These are phyloP conservation scores for Ceratobasidium sp. DNA, from an alignment of 1,284 basidiomycete species.

Conservation along the genomic window DNA sequence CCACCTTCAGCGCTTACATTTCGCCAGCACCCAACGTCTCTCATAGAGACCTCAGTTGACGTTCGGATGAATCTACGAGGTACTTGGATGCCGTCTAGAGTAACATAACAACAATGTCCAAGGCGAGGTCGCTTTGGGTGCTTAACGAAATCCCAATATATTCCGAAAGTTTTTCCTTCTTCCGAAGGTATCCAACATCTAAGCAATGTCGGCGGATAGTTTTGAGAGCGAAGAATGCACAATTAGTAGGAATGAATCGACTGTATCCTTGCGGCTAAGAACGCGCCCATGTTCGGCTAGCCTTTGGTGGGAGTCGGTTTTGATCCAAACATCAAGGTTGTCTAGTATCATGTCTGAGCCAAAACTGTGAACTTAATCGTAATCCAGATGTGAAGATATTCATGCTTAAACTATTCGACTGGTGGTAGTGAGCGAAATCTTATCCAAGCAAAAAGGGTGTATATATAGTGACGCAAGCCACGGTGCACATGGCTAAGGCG, in stretches of 20 bases:
- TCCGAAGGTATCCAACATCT: slow-evolving; percentile 22
- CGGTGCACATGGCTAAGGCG: no score
- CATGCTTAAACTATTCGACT: no score
- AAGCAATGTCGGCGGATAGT: neutral
- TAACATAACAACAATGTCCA: neutral
- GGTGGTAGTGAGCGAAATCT: no score
- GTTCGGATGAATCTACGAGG: no score
- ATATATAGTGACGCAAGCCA: no score
- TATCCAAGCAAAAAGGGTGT: no score
- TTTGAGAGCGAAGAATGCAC: neutral
- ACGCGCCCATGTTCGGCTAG: neutral
- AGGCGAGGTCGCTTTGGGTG: neutral
- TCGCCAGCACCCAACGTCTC: neutral
- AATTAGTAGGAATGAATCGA: neutral
- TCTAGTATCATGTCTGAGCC: neutral
- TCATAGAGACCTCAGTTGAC: no score
- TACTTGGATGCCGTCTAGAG: neutral
- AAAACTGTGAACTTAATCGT: neutral
- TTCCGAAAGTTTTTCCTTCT: neutral
- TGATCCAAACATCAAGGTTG: neutral
- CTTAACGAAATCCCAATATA: neutral
- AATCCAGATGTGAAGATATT: no score
- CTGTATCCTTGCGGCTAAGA: neutral
- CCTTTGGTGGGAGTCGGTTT: neutral
- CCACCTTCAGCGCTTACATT: neutral